phyloP scores from a whole-genome alignment of 257 asterid species.

The Solanum virginianum region DNA sequence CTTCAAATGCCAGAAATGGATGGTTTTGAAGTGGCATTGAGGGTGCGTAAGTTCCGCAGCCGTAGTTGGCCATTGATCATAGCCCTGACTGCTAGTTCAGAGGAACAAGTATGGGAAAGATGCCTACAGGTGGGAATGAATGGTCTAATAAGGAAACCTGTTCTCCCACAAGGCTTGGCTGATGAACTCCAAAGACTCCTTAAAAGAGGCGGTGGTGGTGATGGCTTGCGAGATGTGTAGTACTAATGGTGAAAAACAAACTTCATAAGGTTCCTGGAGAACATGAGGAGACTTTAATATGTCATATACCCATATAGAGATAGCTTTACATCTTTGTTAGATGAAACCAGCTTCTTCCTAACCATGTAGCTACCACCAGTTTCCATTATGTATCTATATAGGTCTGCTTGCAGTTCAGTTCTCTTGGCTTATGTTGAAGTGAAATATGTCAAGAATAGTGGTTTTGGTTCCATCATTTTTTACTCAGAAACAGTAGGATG shows the following conservation, averaged over 20 bases:
- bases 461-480: neutral
- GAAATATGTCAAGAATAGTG: neutral
- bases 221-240: slow-evolving; percentile 7
- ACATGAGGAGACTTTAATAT: neutral
- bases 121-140: slow-evolving; percentile 34
- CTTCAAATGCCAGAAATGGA: slow-evolving; percentile 47
- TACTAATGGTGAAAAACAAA: neutral
- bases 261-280: neutral
- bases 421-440: neutral
- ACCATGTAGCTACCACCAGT: neutral
- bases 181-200: slow-evolving; percentile 25
- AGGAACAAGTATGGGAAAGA: slow-evolving; percentile 18
- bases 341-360: neutral
- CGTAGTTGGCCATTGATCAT: slow-evolving; percentile 32
- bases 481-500: neutral
- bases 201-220: slow-evolving; percentile 10
- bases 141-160: slow-evolving; percentile 34
- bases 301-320: neutral
- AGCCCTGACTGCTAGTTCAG: slow-evolving; percentile 33
- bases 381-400: neutral
- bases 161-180: slow-evolving; percentile 24
- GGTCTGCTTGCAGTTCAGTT: neutral
- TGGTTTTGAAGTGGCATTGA: slow-evolving; percentile 32
- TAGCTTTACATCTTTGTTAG: neutral
- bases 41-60: slow-evolving; percentile 29